Percentiles rank a stretch among this genome's conserved stretches.
These are phyloP conservation scores for Bipolaris sorokiniana DNA, from an alignment of 2,329 filamentous ascomycete species.

Conservation along the genomic window DNA sequence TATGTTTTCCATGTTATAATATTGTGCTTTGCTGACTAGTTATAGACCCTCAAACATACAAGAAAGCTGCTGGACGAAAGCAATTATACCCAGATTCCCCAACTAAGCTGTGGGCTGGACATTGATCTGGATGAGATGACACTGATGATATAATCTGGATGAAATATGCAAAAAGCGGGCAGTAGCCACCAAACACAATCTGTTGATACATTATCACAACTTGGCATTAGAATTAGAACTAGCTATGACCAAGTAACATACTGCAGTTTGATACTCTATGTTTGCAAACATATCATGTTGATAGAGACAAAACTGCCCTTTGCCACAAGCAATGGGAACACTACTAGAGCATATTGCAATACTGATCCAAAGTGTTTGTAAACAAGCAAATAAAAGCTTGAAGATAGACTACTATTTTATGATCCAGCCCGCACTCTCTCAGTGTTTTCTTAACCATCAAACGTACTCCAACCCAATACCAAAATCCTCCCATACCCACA, in stretches of 20 bases:
- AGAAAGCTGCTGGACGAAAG: constrained; percentile 47
- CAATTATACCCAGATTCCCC: constrained; percentile 54
- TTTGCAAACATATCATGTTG: background rate
- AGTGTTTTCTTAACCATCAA: background rate
- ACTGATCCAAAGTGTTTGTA: background rate
- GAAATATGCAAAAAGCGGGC: background rate
- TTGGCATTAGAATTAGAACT: background rate
- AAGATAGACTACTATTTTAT: background rate
- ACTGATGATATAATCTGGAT: constrained; percentile 31
- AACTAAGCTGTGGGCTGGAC: constrained; percentile 52
- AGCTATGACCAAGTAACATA: background rate
- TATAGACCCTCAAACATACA: constrained; percentile 49
- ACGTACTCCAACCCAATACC: background rate
- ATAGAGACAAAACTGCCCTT: background rate
- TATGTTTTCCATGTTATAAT: constrained; percentile 23
- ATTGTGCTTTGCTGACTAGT: background rate
- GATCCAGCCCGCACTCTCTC: background rate
- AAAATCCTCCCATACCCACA: background rate
- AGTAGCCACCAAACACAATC: background rate
- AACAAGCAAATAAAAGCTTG: background rate
- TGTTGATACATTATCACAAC: background rate
- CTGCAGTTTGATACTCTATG: background rate
- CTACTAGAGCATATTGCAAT: background rate
- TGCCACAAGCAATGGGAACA: background rate
- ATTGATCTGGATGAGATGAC: constrained; percentile 50